These are phyloP conservation scores for Spergularia bocconei DNA, from an alignment of 148 eudicot genomes.

Conservation along the genomic window DNA sequence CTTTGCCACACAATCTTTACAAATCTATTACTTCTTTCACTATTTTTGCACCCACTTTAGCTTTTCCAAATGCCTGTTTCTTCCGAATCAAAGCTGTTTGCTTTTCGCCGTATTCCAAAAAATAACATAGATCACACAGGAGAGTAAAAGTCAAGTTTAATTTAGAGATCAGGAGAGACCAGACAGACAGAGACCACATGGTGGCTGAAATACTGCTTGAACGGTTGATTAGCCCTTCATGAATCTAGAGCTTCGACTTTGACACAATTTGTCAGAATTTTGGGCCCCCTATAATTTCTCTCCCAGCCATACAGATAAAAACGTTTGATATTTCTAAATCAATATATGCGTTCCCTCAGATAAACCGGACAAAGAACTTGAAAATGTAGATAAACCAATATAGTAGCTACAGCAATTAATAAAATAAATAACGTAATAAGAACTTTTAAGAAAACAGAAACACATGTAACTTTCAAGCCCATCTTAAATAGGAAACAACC, in stretches of 20 bases:
- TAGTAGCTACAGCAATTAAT: too few relatives aligned
- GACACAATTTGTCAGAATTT: neutral
- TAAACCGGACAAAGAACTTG: too few relatives aligned
- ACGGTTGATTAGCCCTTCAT: neutral
- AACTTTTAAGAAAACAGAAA: neutral
- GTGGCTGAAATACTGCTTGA: neutral
- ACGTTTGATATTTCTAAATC: too few relatives aligned
- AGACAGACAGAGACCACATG: neutral
- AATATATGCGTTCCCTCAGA: too few relatives aligned
- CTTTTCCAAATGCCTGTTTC: neutral
- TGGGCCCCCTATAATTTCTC: too few relatives aligned
- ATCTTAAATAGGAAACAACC: neutral
- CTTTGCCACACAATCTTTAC: neutral
- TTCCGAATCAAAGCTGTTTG: neutral
- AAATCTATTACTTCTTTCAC: slow-evolving; percentile 1
- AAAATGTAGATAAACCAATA: too few relatives aligned
- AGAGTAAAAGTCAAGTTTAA: neutral
- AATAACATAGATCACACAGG: neutral
- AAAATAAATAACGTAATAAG: neutral
- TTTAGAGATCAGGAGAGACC: neutral
- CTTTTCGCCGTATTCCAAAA: neutral
- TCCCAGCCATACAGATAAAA: too few relatives aligned
- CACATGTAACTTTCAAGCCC: neutral
- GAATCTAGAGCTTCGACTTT: neutral
- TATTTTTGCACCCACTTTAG: neutral